Conservation (phyloP, 768 basidiomycete species). For the Suillus subluteus region DNA sequence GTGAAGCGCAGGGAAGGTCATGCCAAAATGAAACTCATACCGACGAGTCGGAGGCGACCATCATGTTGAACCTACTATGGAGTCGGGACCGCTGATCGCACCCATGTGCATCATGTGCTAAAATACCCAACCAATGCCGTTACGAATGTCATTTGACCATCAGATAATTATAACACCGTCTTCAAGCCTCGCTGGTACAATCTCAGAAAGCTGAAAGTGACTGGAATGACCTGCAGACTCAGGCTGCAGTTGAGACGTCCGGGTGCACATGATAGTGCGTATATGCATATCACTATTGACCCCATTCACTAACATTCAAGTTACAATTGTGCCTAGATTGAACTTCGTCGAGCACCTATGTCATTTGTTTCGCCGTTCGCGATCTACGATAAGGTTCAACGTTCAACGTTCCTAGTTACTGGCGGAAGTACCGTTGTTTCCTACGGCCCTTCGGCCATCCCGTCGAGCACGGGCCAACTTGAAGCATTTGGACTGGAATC, state of each 20-base stretch:
- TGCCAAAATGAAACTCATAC: too few relatives aligned
- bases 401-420: background rate
- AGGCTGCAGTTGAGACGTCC: background rate
- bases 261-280: background rate
- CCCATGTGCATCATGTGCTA: too few relatives aligned
- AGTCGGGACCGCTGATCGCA: too few relatives aligned
- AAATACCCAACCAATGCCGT: too few relatives aligned
- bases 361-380: background rate
- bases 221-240: background rate
- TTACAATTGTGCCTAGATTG: background rate
- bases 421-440: background rate
- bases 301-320: background rate
- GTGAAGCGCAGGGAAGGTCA: too few relatives aligned
- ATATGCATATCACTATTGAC: background rate
- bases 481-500: background rate
- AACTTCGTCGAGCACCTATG: background rate
- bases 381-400: background rate
- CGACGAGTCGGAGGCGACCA: too few relatives aligned
- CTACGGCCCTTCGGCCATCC: background rate
- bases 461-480: background rate
- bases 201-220: background rate
- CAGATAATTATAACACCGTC: too few relatives aligned
- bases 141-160: too few relatives aligned
- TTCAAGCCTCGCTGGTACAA: background rate
- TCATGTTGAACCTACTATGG: too few relatives aligned